Conservation (phyloP, 169 alveolate species). For the Amoebophrya sp. region DNA sequence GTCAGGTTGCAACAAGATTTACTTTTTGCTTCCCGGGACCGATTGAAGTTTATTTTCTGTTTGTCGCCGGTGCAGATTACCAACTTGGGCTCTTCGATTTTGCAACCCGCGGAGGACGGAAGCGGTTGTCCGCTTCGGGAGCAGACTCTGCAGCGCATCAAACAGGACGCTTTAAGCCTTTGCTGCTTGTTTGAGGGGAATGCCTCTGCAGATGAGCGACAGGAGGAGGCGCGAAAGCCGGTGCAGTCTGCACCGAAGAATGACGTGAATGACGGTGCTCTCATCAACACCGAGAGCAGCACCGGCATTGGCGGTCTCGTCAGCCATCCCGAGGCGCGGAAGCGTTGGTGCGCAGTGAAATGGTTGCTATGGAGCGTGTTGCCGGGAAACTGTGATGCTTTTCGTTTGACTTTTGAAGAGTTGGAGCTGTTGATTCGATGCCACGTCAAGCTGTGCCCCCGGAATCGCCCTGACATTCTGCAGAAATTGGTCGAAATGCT, state of each 20-base stretch:
- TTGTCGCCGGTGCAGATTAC: not conserved
- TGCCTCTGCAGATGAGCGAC: no score
- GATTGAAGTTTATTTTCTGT: not conserved
- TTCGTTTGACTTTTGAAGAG: not conserved
- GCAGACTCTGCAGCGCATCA: no score
- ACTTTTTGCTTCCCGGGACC: not conserved
- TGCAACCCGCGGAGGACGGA: not conserved
- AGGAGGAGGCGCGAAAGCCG: no score
- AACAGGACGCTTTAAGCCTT: no score
- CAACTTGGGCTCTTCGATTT: not conserved
- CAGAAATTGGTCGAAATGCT: not conserved
- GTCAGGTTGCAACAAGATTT: not conserved
- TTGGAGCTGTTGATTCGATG: not conserved
- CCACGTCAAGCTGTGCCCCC: not conserved
- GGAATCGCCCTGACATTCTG: not conserved
- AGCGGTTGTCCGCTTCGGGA: no score
- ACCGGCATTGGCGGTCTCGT: no score
- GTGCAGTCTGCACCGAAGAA: no score
- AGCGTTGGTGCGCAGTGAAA: not conserved
- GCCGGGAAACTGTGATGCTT: no score
- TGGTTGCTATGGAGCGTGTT: not conserved
- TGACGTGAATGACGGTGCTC: no score
- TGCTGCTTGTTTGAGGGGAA: no score
- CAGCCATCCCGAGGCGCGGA: no score
- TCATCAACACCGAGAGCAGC: no score